Percentiles rank a stretch among this genome's conserved stretches.
phyloP scores from a whole-genome alignment of 2,329 filamentous ascomycete species.

The Microsporum ferrugineum region DNA sequence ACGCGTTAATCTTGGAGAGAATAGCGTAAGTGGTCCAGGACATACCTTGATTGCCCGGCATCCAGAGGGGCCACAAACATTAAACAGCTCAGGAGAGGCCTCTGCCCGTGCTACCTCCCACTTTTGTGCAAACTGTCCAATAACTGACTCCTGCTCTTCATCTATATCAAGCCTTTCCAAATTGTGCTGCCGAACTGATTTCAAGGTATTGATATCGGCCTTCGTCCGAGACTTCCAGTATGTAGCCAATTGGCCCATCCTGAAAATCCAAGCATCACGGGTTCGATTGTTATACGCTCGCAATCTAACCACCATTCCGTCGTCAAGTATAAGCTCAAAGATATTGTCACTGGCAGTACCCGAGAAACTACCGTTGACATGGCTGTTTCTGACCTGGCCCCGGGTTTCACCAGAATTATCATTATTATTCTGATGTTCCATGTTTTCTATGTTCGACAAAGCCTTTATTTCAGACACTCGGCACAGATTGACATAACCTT shows the following conservation, averaged over 20 bases:
- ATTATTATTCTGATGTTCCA: constrained; percentile 43
- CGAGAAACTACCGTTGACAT: constrained; percentile 5
- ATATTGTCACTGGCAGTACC: constrained; percentile 41
- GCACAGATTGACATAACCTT: constrained; percentile 54
- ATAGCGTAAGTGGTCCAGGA: background rate
- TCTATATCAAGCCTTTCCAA: constrained; percentile 51
- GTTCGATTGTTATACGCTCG: constrained; percentile 48
- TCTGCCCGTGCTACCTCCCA: constrained; percentile 56
- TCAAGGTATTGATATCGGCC: constrained; percentile 47
- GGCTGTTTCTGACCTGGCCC: constrained; percentile 34
- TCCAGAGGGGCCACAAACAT: constrained; percentile 53
- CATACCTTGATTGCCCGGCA: constrained; percentile 48
- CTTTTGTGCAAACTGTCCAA: constrained; percentile 56
- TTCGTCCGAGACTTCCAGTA: constrained; percentile 52
- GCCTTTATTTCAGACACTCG: constrained; percentile 47
- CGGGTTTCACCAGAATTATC: constrained; percentile 47
- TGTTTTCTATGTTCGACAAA: constrained; percentile 40
- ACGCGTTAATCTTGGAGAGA: background rate
- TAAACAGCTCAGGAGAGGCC: constrained; percentile 54
- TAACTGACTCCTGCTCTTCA: constrained; percentile 51
- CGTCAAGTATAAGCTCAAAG: constrained; percentile 52
- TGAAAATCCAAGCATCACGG: constrained; percentile 51
- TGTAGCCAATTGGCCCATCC: constrained; percentile 44
- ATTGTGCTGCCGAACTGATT: constrained; percentile 47
- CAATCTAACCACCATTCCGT: constrained; percentile 50